Evolutionary conservation across 2,329 filamentous ascomycete genomes (phyloP).

Genomic region (Sclerotinia trifoliorum): DNA sequence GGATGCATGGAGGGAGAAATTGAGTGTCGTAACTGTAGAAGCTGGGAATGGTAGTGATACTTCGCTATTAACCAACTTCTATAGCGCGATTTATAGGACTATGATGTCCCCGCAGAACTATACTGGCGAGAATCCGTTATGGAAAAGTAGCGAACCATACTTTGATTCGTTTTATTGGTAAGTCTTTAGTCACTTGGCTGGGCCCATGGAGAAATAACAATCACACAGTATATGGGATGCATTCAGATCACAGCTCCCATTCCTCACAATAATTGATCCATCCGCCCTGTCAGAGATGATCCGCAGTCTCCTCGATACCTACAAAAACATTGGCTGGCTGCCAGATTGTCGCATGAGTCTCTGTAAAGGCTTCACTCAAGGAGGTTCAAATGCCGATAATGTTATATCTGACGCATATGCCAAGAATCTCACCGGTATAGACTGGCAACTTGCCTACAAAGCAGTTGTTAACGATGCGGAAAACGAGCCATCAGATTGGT

Average conservation of each 20-base stretch:
- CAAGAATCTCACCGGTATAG: slow-evolving; percentile 65
- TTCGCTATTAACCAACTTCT: slow-evolving; percentile 59
- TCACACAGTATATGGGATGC: slow-evolving; percentile 63
- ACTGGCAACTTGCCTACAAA: slow-evolving; percentile 68
- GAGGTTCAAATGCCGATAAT: slow-evolving; percentile 69
- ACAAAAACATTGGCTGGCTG: slow-evolving; percentile 54
- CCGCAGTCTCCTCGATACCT: slow-evolving; percentile 69
- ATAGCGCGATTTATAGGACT: slow-evolving; percentile 66
- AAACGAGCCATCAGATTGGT: slow-evolving; percentile 61
- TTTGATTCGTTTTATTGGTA: slow-evolving; percentile 62
- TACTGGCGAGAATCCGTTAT: slow-evolving; percentile 69
- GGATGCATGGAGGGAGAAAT: slow-evolving; percentile 59
- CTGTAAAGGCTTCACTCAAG: slow-evolving; percentile 71
- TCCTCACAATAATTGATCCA: slow-evolving; percentile 68
- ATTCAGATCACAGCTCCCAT: slow-evolving; percentile 65
- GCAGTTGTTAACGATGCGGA: slow-evolving; percentile 64
- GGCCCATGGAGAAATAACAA: neutral
- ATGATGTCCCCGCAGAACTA: slow-evolving; percentile 73
- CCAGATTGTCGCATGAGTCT: slow-evolving; percentile 59
- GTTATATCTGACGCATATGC: slow-evolving; percentile 66
- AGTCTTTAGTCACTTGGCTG: slow-evolving; percentile 48
- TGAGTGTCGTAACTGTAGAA: slow-evolving; percentile 57
- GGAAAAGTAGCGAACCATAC: slow-evolving; percentile 65
- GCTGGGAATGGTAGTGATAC: slow-evolving; percentile 48
- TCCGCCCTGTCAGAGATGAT: slow-evolving; percentile 62